Evolutionary conservation across 768 basidiomycete species (phyloP), one percentile per base, ranked within the genome.

Genomic region (Suillus subalutaceus): DNA sequence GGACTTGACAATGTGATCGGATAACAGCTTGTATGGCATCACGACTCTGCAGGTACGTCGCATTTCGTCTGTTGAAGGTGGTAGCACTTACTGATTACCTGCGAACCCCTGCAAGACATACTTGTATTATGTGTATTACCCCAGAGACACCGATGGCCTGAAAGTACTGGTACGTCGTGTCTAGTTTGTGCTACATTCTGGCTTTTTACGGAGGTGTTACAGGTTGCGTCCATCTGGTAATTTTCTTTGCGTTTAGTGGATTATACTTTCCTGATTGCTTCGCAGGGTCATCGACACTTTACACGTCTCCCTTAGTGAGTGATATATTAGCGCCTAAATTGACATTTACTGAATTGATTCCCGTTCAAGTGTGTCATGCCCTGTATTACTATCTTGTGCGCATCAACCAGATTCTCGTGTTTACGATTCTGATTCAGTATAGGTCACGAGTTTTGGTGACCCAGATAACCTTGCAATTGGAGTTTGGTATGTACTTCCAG

Each of bases 341-440:
- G 38, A 30, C 23, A 35, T 55, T 30, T 9, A 23, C 38, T 23
- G 20, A 41, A 37, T 35, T 37, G 2, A 12, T 52, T 10, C 48
- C 10, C 13, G 38, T 30, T 50, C 35, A 12, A 69, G 68, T 69
- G 67, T 65, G 56, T 56, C 68, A 65, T 69, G 68, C 78, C 2
- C 77, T 82, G 63, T 82, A 83, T 67, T 72, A 78, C 67, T 82
- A 83, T 67, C 72, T 82, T 46, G 83, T 84, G 69, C 43, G 77
- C 46, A 8, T 30, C 15, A 32, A 58, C 18, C 23, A 23, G 6
- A 26, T 23, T 18, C 46, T 48, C 12, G n/a, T 53, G 40, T 62
- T 55, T 16, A 56, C 16, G 55, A 38, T 38, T 37, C 37, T 48
- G 13, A 63, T 7, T 26, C 30, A 18, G 30, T 26, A 30, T 46